These are phyloP conservation scores for Leptosphaerulina australis DNA, from an alignment of 2,329 filamentous ascomycete species.

Conservation along the genomic window DNA sequence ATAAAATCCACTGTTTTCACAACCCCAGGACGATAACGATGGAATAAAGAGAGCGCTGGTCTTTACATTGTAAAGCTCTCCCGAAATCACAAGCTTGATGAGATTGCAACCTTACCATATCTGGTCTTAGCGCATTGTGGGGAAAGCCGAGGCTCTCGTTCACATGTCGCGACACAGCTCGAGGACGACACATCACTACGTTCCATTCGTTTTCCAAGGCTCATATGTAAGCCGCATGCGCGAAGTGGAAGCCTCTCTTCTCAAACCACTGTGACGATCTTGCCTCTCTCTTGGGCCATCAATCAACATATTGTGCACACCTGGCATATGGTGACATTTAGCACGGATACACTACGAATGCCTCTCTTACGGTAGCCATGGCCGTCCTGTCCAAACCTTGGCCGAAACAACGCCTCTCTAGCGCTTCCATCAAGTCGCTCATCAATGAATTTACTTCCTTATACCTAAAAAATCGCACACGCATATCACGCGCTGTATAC, in stretches of 20 bases:
- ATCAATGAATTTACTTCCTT: conserved; percentile 47
- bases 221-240: conserved; percentile 13
- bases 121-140: conserved; percentile 17
- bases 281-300: neutral
- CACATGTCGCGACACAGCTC: conserved; percentile 27
- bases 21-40: too few species aligned
- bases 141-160: conserved; percentile 31
- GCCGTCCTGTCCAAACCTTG: conserved; percentile 51
- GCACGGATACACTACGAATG: conserved; percentile 21
- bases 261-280: neutral
- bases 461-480: conserved; percentile 49
- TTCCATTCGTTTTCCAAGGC: conserved; percentile 11
- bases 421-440: conserved; percentile 43
- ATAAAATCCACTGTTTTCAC: too few species aligned
- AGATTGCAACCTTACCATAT: neutral
- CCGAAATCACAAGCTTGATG: neutral
- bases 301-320: neutral
- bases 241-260: neutral
- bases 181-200: conserved; percentile 15
- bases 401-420: conserved; percentile 37
- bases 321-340: conserved; percentile 7
- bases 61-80: neutral
- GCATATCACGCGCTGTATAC: conserved; percentile 52
- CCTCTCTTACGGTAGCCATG: conserved; percentile 41
- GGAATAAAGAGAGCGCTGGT: too few species aligned